Conservation (phyloP, 2,329 filamentous ascomycete genomes). For the Fusarium sp. region DNA sequence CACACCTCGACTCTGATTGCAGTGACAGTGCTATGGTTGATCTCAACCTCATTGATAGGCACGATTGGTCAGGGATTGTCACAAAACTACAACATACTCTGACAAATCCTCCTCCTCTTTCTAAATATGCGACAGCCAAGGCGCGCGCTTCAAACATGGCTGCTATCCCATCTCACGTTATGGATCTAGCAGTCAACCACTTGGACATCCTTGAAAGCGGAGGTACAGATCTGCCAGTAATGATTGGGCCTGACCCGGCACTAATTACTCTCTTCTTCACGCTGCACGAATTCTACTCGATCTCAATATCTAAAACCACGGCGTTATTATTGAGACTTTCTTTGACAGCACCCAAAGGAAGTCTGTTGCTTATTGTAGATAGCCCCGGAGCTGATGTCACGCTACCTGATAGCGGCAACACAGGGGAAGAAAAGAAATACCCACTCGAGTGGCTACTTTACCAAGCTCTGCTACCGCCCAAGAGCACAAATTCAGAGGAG, state of each 20-base stretch:
- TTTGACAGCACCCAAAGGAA: not conserved
- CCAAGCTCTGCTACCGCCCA: slow-evolving; percentile 4
- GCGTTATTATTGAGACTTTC: slow-evolving; percentile 10
- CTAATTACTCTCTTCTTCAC: slow-evolving; percentile 15
- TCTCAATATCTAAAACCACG: slow-evolving; percentile 17
- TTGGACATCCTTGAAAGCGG: slow-evolving; percentile 4
- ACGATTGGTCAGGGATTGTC: slow-evolving; percentile 6
- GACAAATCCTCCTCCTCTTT: slow-evolving; percentile 14
- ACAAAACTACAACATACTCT: slow-evolving; percentile 13
- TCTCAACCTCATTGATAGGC: slow-evolving; percentile 6
- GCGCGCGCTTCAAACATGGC: slow-evolving; percentile 13
- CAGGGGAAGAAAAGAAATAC: slow-evolving; percentile 15
- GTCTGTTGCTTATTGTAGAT: slow-evolving; percentile 10
- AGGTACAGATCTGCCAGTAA: not conserved
- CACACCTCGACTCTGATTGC: not conserved
- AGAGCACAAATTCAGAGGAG: not conserved
- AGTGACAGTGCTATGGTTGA: not conserved
- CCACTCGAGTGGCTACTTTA: slow-evolving; percentile 19
- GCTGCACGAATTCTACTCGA: slow-evolving; percentile 5
- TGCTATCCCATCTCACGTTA: not conserved
- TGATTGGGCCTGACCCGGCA: not conserved
- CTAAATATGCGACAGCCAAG: slow-evolving; percentile 18
- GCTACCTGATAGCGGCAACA: not conserved
- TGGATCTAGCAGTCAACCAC: not conserved
- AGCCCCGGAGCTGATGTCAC: not conserved